Base-by-base conservation (phyloP, 306 rosid genomes). In the Prunus davidiana region DNA sequence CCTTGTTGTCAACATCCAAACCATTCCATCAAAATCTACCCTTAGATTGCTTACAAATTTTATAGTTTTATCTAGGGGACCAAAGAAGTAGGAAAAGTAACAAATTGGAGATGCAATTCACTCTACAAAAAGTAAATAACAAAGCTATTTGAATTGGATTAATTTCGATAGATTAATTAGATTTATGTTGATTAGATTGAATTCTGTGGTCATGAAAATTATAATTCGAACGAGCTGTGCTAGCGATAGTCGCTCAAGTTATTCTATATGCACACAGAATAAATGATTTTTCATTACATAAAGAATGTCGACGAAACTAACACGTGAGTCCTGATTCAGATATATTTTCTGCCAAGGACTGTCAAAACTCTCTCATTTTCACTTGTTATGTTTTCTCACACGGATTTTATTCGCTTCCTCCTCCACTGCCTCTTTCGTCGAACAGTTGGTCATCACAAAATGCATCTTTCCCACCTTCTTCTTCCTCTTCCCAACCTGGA, bases 261-360 rank as follows among this genome's bases (percentile, higher is more conserved):
- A 38, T 38, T 38, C 0, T 5, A 5, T 34, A 1, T 34, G 1
- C 41, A 38, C 10, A 11, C 2, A 14, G 7, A 54, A 0, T 2
- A 52, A 16, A 14, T 52, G n/a, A 52, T 49, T 49, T 52, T 14
- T 9, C 0, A 52, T 52, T 16, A 52, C 20, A 52, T 52, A 6
- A 52, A 52, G 55, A 64, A 64, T 34, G 66, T 46, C 52, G 66
- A 76, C 75, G 61, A 13, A 46, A 77, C 41, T 24, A 14, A 55
- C 71, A 55, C 78, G 77, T 43, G 72, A 67, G 68, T 28, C 32
- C 12, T 8, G 52, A 55, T 55, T 55, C 10, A 3, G 27, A 55
- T 55, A 55, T n/a, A 10, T 3, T 2, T 20, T 56, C 62, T n/a
- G 62, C 62, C 62, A 38, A 38, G 43, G 7, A 38, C 0, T 6